Conservation (phyloP, 257 asterid species). For the Solanum pimpinellifolium region DNA sequence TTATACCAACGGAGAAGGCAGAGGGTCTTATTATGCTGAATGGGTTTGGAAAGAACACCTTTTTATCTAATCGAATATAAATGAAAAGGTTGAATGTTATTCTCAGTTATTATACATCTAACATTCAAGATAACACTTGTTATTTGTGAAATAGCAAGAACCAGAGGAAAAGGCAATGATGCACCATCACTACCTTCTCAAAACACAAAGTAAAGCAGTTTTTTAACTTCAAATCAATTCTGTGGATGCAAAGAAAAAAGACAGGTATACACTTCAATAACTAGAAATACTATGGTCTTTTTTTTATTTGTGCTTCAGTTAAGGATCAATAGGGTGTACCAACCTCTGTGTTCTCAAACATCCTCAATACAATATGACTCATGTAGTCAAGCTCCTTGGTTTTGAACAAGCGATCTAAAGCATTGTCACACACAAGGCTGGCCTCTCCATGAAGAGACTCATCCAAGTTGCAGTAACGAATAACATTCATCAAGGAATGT, state of each 20-base stretch:
- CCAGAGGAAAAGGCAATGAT: not conserved
- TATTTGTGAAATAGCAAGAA: not conserved
- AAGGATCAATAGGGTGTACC: constrained; percentile 3
- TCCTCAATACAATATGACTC: constrained; percentile 85
- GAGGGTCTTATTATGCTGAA: not conserved
- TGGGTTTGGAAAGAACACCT: not conserved
- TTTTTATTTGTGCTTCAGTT: not conserved
- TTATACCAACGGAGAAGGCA: not conserved
- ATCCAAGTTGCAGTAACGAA: constrained; percentile 93
- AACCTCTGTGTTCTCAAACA: constrained; percentile 88
- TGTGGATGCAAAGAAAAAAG: not conserved
- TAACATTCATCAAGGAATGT: constrained; percentile 93
- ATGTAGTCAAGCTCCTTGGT: constrained; percentile 97
- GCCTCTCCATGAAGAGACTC: constrained; percentile 84
- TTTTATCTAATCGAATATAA: not conserved
- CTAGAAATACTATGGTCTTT: not conserved
- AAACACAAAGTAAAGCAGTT: not conserved
- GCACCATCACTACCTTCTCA: not conserved
- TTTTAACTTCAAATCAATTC: not conserved
- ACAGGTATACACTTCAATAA: not conserved
- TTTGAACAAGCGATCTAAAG: constrained; percentile 65
- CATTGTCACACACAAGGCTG: constrained; percentile 74
- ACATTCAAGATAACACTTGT: not conserved
- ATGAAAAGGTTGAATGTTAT: not conserved
- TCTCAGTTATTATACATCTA: not conserved